Percentiles rank a stretch among this genome's conserved stretches.
phyloP scores from a whole-genome alignment of 371 early-diverging fungal species.

The Gilbertella persicaria region DNA sequence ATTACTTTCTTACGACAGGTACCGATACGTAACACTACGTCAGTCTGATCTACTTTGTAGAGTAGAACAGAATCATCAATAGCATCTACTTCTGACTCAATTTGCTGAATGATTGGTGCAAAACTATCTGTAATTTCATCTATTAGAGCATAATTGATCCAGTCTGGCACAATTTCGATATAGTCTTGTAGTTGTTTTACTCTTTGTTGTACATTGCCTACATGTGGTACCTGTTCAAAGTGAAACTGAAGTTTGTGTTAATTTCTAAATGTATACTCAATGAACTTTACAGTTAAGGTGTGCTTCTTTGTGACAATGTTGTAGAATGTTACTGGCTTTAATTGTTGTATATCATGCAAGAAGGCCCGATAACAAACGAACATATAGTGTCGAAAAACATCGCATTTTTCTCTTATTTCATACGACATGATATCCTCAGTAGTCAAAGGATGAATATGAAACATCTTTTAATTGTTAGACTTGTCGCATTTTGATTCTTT shows the following conservation, averaged over 20 bases:
- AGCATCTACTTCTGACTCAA: constrained; percentile 83
- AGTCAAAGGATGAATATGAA: constrained; percentile 80
- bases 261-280: background rate
- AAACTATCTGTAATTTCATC: constrained; percentile 86
- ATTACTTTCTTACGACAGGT: constrained; percentile 81
- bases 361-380: constrained; percentile 87
- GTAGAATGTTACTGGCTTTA: constrained; percentile 79
- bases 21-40: constrained; percentile 84
- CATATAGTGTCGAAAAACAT: constrained; percentile 84
- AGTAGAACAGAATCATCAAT: constrained; percentile 84
- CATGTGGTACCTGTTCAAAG: constrained; percentile 53
- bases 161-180: constrained; percentile 67
- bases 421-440: constrained; percentile 88
- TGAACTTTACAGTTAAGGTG: constrained; percentile 53
- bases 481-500: background rate
- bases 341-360: constrained; percentile 59
- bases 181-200: constrained; percentile 61
- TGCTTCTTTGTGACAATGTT: constrained; percentile 71
- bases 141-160: constrained; percentile 86
- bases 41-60: constrained; percentile 69
- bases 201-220: constrained; percentile 56
- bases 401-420: constrained; percentile 90
- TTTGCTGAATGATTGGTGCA: constrained; percentile 72
- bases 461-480: constrained; percentile 31
- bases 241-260: constrained; percentile 44